Base-by-base conservation (phyloP, 108 stramenopile genomes). In the Phaeodactylum tricornutum region DNA sequence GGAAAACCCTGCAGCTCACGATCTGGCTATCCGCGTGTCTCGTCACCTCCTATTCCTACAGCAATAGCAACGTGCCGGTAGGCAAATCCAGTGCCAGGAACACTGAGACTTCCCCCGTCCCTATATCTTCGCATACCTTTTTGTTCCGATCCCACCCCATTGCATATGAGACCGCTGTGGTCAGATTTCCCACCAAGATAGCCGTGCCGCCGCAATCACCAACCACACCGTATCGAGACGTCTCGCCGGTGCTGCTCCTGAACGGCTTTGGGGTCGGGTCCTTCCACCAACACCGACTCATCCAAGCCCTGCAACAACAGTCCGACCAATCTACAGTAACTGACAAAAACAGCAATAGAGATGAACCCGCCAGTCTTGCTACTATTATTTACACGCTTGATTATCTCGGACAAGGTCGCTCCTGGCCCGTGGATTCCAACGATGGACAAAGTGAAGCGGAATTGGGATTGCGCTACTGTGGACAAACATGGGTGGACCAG, bases 201-300 rank as follows among this genome's bases (percentile, higher is more conserved):
- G 17, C 21, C 15, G n/a, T 7, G 7, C 27, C 4, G 45, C 23
- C 7, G 27, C n/a, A n/a, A 9, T 11, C 4, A 20, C 17, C 17
- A 25, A 25, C 21, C 15, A 21, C 23, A n/a, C 7, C 9, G 15
- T 3, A 4, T 25, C 8, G 24, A 24, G 21, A 4, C 26, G 27
- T 4, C 5, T 6, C 23, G 7, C 69, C 70, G 1, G 58, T 71
- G 30, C 31, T 77, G n/a, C 37, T 77, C 11, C 41, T 77, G 42
- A 89, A 89, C 67, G 89, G 89, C 19, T 91, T 91, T 47, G 89
- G 88, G 19, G 89, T 91, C 1, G 89, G 84, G n/a, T 67, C 75
- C 26, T 86, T 84, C 52, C 89, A 91, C 57, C 89, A 91, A 43
- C 75, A 86, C 52, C 60, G 82, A n/a, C 55, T 91, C n/a, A 75